Conservation (phyloP, 129 eudicot genomes). For the Apium graveolens region DNA sequence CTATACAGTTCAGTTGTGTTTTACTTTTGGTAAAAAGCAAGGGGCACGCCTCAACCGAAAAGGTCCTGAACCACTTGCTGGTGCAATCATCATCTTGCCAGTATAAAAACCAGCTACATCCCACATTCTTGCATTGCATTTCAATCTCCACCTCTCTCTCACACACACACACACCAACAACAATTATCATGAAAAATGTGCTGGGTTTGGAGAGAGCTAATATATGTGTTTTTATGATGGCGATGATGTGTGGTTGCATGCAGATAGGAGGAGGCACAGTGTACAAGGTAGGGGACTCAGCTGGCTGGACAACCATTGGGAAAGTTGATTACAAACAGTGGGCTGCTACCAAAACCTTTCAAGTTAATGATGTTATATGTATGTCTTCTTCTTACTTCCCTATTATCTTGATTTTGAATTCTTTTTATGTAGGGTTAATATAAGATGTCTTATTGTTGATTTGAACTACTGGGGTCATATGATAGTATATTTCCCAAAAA, state of each 20-base stretch:
- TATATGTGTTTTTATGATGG: constrained; percentile 16
- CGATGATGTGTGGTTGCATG: constrained; percentile 10
- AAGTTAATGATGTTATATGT: constrained; percentile 63
- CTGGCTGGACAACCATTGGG: constrained; percentile 95
- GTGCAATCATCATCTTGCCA: background rate
- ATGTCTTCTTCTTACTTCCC: constrained; percentile 15
- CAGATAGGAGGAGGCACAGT: constrained; percentile 35
- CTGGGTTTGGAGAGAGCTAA: constrained; percentile 9
- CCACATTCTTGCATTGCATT: background rate
- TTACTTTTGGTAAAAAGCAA: background rate
- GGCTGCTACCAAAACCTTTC: constrained; percentile 71
- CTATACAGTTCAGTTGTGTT: background rate
- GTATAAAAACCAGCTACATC: background rate
- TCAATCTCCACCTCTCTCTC: too few relatives aligned
- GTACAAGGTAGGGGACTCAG: constrained; percentile 67
- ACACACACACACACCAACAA: background rate
- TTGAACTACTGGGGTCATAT: background rate
- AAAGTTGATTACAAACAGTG: constrained; percentile 67
- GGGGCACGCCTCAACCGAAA: background rate
- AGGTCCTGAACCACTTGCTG: constrained; percentile 1
- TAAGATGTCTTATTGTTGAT: background rate
- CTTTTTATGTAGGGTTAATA: background rate
- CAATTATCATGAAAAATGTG: background rate
- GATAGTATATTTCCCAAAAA: too few relatives aligned
- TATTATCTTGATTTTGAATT: background rate